Conservation (phyloP, 257 asterid genomes). For the Primulina eburnea region DNA sequence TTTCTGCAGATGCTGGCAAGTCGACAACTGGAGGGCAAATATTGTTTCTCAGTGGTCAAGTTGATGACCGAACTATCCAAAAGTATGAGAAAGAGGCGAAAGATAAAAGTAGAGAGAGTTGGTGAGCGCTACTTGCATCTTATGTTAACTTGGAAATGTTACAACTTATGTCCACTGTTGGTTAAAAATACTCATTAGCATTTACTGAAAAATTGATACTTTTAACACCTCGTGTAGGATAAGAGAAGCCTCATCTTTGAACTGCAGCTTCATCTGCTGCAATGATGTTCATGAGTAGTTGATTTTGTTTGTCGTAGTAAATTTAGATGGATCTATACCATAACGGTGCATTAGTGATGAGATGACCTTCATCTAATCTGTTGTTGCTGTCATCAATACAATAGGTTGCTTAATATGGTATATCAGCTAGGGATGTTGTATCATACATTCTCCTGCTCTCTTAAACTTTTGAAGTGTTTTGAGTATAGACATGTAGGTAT, state of each 20-base stretch:
- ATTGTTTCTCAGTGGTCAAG: constrained; percentile 90
- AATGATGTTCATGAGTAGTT: constrained; percentile 4
- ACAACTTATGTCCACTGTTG: background rate
- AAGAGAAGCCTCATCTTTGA: background rate
- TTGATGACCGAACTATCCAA: constrained; percentile 94
- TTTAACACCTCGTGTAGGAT: background rate
- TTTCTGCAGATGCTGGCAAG: constrained; percentile 88
- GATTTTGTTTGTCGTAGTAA: background rate
- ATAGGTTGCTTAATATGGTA: constrained; percentile 1
- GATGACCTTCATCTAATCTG: background rate
- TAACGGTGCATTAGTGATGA: background rate
- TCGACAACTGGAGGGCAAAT: constrained; percentile 96
- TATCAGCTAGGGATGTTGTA: background rate
- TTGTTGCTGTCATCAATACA: background rate
- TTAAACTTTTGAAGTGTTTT: background rate
- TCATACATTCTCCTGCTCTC: constrained; percentile 2
- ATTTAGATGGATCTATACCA: background rate
- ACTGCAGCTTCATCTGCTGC: constrained; percentile 2
- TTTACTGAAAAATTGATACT: background rate
- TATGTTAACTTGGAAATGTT: background rate
- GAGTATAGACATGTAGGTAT: too few species aligned
- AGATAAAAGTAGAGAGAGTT: constrained; percentile 94
- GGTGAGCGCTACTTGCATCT: constrained; percentile 50
- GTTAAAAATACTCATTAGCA: background rate
- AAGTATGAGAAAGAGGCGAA: constrained; percentile 98